A percentile compares a stretch with the other conserved stretches of the same genome.
phyloP scores from a whole-genome alignment of 2,329 filamentous ascomycete species.

The Colletotrichum siamense region DNA sequence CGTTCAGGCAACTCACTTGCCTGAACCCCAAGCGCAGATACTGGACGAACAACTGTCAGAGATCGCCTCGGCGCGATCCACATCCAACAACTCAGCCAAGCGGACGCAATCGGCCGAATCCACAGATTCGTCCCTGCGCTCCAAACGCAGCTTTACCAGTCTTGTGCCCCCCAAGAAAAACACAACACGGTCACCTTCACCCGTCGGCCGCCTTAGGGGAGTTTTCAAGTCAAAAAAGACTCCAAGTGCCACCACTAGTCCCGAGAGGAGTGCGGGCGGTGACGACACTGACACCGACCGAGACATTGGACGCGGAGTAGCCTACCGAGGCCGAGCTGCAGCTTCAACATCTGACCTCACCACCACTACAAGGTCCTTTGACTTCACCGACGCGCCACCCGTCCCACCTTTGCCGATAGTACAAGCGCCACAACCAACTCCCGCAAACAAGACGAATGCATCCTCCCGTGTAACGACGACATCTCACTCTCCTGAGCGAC shows the following conservation, averaged over 20 bases:
- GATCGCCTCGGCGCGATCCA: conserved; percentile 36
- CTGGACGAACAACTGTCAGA: conserved; percentile 35
- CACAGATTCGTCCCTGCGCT: conserved; percentile 27
- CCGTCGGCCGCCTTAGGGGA: conserved; percentile 73
- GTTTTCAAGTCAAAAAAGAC: conserved; percentile 68
- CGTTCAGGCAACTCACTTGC: conserved; percentile 62
- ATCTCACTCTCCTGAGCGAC: conserved; percentile 15
- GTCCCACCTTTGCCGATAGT: not conserved
- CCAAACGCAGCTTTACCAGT: conserved; percentile 38
- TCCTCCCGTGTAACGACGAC: conserved; percentile 15
- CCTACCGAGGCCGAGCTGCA: conserved; percentile 14
- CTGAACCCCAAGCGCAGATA: conserved; percentile 49
- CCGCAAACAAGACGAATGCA: conserved; percentile 6
- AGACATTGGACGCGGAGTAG: conserved; percentile 2
- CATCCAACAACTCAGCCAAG: conserved; percentile 38
- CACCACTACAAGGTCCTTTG: conserved; percentile 4
- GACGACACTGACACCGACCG: conserved; percentile 22
- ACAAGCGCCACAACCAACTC: conserved; percentile 1
- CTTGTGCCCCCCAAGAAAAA: conserved; percentile 48
- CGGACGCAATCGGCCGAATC: conserved; percentile 38
- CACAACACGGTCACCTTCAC: conserved; percentile 68
- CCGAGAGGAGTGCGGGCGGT: conserved; percentile 29
- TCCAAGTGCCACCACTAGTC: conserved; percentile 47
- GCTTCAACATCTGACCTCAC: conserved; percentile 21
- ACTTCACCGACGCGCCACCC: not conserved